Evolutionary conservation across 495 filamentous ascomycete species (phyloP), one percentile per base, ranked within the genome.

Genomic region (Pyrenula aspistea): DNA sequence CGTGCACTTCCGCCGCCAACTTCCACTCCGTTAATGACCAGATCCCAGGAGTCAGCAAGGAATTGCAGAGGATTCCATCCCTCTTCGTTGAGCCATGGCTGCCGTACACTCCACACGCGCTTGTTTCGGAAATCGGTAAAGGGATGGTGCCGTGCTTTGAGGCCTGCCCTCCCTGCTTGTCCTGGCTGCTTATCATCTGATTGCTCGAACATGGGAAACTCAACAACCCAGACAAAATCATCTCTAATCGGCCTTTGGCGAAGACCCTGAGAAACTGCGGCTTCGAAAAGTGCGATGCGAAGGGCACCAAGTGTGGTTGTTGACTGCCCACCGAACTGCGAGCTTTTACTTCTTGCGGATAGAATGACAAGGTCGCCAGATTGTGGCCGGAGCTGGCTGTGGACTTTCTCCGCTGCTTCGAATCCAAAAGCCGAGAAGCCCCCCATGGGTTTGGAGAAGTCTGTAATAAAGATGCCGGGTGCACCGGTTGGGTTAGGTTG

Each of bases 21-120:
- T 68, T 98, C 93, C 12, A 96, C 82, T 15, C 93, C 93, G 65
- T 98, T 98, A 57, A 97, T 80, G 12, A 98, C 93, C 15, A 98
- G 78, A 63, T 98, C 93, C 67, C 95, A 98, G 67, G 94, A 88
- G 65, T 95, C 91, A 0, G 81, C 91, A 42, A 76, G 78, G 0
- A 79, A 91, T 57, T 78, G 70, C 10, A 86, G 74, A 1, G 93
- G 94, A 8, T 4, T 8, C 15, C 4, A 15, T 15, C 15, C 31
- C 55, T 89, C 76, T 2, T 80, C 83, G 20, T 78, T 69, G 10
- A 96, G 80, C 15, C 15, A 8, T 42, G 4, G 8, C 1, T 91
- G 65, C 49, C 88, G 83, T 24, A 95, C 80, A 63, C 97, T 94
- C 12, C 73, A 71, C 12, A 77, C 61, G 3, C 81, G 77, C 55